Percentiles rank a stretch among this genome's conserved stretches.
Evolutionary conservation across 2,329 filamentous ascomycete genomes (phyloP).

Genomic region (Rachicladosporium sp.): DNA sequence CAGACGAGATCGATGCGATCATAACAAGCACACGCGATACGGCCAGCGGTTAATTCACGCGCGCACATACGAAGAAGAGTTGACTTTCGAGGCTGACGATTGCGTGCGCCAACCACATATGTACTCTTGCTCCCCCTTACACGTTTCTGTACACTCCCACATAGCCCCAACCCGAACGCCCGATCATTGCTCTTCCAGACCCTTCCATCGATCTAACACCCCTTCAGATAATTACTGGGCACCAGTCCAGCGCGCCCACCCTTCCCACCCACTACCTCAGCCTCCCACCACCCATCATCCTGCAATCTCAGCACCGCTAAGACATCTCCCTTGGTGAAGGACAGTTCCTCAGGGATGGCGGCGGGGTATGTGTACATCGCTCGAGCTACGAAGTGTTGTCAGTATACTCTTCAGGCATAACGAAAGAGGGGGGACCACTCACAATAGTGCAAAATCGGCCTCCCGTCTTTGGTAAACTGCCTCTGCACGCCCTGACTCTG

Average conservation of each 20-base stretch:
- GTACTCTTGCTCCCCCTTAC: too few relatives aligned
- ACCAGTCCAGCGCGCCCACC: constrained; percentile 45
- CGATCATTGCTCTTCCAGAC: not conserved
- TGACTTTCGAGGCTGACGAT: too few relatives aligned
- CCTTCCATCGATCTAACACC: constrained; percentile 26
- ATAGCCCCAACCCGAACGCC: not conserved
- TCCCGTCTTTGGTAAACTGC: constrained; percentile 74
- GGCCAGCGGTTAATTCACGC: too few relatives aligned
- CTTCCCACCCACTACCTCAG: constrained; percentile 64
- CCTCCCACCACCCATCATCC: constrained; percentile 99
- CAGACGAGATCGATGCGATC: too few relatives aligned
- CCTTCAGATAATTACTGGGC: constrained; percentile 55
- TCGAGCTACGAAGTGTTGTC: constrained; percentile 48
- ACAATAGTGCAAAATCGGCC: constrained; percentile 88
- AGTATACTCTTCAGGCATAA: not conserved
- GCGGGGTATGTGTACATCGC: constrained; percentile 91
- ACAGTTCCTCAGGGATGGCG: constrained; percentile 87
- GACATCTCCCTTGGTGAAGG: constrained; percentile 84
- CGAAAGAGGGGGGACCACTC: constrained; percentile 33
- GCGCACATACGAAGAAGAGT: too few relatives aligned
- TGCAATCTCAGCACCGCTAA: constrained; percentile 80
- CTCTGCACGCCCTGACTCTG: constrained; percentile 81
- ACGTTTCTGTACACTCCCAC: constrained; percentile 1
- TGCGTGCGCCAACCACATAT: too few relatives aligned
- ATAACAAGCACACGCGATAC: too few relatives aligned